Percentiles rank a stretch among this genome's conserved stretches.
phyloP scores from a whole-genome alignment of 768 basidiomycete species.

The Coprinopsis cinerea region DNA sequence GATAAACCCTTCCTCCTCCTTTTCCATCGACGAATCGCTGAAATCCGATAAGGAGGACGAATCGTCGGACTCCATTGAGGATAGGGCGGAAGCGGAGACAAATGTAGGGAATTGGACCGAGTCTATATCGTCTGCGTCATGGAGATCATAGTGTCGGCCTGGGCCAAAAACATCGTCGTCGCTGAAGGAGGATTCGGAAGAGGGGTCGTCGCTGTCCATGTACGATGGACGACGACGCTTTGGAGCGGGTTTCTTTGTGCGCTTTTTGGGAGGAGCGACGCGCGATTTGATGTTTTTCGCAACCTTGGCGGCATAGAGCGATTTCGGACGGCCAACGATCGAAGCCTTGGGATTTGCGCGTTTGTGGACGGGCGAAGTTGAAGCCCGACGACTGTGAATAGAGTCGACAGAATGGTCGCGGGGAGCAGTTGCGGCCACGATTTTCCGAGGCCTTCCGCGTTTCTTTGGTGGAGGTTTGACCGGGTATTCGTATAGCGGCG shows the following conservation, averaged over 20 bases:
- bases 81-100: constrained; percentile 55
- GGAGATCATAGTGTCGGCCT: constrained; percentile 15
- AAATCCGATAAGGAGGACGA: constrained; percentile 42
- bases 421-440: constrained; percentile 24
- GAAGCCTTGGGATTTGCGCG: constrained; percentile 15
- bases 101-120: constrained; percentile 57
- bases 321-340: constrained; percentile 14
- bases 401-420: constrained; percentile 20
- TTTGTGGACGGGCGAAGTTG: constrained; percentile 12
- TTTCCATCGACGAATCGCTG: constrained; percentile 52
- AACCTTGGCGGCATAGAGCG: constrained; percentile 13
- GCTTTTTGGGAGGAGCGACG: constrained; percentile 12
- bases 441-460: constrained; percentile 55
- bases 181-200: constrained; percentile 30
- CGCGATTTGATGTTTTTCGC: constrained; percentile 23
- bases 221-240: constrained; percentile 15
- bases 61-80: constrained; percentile 32
- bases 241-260: constrained; percentile 16
- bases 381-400: constrained; percentile 4
- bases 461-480: constrained; percentile 33
- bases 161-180: constrained; percentile 25
- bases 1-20: constrained; percentile 60
- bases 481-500: constrained; percentile 14
- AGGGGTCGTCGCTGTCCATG: constrained; percentile 24
- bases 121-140: constrained; percentile 25